phyloP scores from a whole-genome alignment of 176 grass and related monocot genomes.

The Leersia perrieri region DNA sequence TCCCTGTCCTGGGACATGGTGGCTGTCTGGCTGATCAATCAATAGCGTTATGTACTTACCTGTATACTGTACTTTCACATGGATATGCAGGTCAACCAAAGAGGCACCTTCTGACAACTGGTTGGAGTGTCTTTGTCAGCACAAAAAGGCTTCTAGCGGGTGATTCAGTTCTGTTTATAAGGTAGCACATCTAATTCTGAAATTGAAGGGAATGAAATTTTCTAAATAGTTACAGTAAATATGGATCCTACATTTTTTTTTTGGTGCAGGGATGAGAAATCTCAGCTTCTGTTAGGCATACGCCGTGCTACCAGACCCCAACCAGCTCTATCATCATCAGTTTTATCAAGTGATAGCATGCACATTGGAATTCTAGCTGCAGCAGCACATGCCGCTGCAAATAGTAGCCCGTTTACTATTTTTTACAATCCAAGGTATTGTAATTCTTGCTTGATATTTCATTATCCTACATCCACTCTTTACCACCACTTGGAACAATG shows the following conservation, averaged over 20 bases:
- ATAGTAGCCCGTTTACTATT: conserved; percentile 93
- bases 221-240: conserved; percentile 11
- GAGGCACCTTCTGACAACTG: conserved; percentile 92
- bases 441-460: conserved; percentile 14
- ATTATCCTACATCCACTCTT: background rate
- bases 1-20: conserved; percentile 3
- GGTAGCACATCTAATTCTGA: conserved; percentile 40
- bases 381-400: conserved; percentile 88
- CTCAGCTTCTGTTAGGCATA: conserved; percentile 94
- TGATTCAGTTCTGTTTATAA: conserved; percentile 95
- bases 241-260: conserved; percentile 25
- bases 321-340: conserved; percentile 90
- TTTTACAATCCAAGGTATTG: conserved; percentile 96
- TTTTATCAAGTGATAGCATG: conserved; percentile 98
- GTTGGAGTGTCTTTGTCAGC: conserved; percentile 96
- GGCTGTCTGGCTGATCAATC: conserved; percentile 14
- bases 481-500: background rate
- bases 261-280: conserved; percentile 93
- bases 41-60: conserved; percentile 25
- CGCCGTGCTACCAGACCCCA: conserved; percentile 75
- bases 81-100: conserved; percentile 96
- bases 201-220: conserved; percentile 2
- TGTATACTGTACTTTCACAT: conserved; percentile 25
- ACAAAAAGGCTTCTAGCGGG: conserved; percentile 88
- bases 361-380: conserved; percentile 97